phyloP scores from a whole-genome alignment of 129 eudicot genomes.

The Centaurea solstitialis region DNA sequence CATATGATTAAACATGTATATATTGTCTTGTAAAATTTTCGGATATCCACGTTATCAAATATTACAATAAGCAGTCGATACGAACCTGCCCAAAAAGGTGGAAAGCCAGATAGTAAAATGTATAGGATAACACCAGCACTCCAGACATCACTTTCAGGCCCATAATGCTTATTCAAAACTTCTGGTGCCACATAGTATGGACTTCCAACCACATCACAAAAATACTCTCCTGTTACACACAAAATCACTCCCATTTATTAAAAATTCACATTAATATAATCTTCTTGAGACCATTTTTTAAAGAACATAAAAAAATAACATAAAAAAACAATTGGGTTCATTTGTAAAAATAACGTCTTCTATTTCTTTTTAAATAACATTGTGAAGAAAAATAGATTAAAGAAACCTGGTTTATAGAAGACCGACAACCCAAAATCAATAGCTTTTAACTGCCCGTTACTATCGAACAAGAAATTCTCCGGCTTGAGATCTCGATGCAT shows the following conservation, averaged over 20 bases:
- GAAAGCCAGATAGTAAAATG: conserved; percentile 44
- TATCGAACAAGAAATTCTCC: conserved; percentile 40
- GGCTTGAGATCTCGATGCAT: conserved; percentile 54
- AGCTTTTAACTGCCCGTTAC: conserved; percentile 35
- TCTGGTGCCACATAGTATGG: conserved; percentile 59
- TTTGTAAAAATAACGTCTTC: too few relatives aligned
- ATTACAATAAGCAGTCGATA: too few relatives aligned
- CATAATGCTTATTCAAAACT: conserved; percentile 41
- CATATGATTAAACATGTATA: neutral
- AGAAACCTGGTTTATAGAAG: conserved; percentile 46
- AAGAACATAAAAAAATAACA: too few relatives aligned
- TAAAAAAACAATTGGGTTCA: too few relatives aligned
- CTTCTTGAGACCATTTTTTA: too few relatives aligned
- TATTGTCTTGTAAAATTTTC: too few relatives aligned
- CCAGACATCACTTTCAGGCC: conserved; percentile 55
- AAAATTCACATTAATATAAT: too few relatives aligned
- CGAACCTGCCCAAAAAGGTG: conserved; percentile 56
- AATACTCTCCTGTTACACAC: neutral
- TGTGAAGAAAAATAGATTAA: neutral
- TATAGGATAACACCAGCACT: conserved; percentile 51
- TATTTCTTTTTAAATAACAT: too few relatives aligned
- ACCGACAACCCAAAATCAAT: conserved; percentile 51
- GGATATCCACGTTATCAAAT: too few relatives aligned
- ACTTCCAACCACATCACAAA: conserved; percentile 50
- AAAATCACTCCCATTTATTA: too few relatives aligned